Base-by-base conservation (phyloP, 306 rosid genomes). In the Malus sieversii region DNA sequence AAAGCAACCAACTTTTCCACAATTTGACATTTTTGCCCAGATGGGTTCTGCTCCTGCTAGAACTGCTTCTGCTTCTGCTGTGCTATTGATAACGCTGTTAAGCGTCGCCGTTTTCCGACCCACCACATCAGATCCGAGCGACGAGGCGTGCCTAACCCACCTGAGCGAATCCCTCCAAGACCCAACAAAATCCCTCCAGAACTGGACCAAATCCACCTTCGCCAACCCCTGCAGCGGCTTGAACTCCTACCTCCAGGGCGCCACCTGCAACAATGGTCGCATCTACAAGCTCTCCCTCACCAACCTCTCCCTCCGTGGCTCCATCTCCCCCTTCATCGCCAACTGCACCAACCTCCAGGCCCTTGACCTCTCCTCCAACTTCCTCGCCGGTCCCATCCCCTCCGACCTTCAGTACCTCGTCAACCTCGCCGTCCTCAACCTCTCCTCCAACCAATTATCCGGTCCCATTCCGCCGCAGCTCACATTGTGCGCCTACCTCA, bases 311-410 rank as follows among this genome's bases (percentile, higher is more conserved):
- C 88, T 95, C 2, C 71, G 84, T 0, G 99, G 99, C 23, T 81
- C 96, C 5, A 84, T 95, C 68, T 89, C 99, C 0, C 99, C 99
- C 0, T 92, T 81, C 19, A 87, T 95, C n/a, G 81, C 99, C 5
- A 95, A 95, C 88, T 95, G 99, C 67, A 95, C 97, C 45, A 90
- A 92, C 67, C 96, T 95, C 23, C 99, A 95, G 68, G 68, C 99
- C 23, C 97, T 95, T 2, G 99, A 95, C 82, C 93, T 95, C 25
- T 95, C 99, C 10, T 90, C 97, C 64, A 95, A 95, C 65, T 71
- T 23, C 33, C 86, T 95, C 80, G 70, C 93, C 0, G 99, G 97
- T 0, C 84, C 96, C 2, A 92, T 95, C 58, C 99, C 99, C 4
- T 55, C 92, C 2, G 99, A 95, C 69, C 89, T 95, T 0, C 97